These are phyloP conservation scores for Galeopsis tetrahit DNA, from an alignment of 257 asterid species.

Conservation along the genomic window DNA sequence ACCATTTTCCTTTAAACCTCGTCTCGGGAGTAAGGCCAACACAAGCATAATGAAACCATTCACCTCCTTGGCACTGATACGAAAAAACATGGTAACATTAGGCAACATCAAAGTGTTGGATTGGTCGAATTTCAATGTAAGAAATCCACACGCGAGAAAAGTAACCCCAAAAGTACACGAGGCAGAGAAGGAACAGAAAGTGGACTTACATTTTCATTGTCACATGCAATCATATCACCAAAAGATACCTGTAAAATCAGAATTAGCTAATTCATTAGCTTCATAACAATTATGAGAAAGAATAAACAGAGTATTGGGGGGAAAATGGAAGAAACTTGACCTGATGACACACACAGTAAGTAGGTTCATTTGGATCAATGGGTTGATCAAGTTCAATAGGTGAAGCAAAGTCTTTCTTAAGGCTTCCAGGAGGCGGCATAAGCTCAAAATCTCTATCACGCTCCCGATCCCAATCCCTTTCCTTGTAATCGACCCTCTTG, in stretches of 20 bases:
- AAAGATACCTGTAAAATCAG: conserved; percentile 75
- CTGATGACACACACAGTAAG: conserved; percentile 97
- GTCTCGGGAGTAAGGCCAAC: conserved; percentile 97
- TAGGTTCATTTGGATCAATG: conserved; percentile 95
- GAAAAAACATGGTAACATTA: conserved; percentile 14
- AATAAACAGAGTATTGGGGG: conserved; percentile 5
- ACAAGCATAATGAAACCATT: conserved; percentile 98
- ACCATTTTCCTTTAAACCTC: conserved; percentile 95
- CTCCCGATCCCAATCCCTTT: conserved; percentile 90
- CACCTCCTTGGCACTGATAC: conserved; percentile 96
- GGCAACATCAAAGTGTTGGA: conserved; percentile 5
- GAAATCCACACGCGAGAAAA: conserved; percentile 16
- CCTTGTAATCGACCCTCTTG: conserved; percentile 78
- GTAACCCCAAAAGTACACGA: conserved; percentile 1
- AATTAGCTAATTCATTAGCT: conserved; percentile 22
- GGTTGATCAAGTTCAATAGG: conserved; percentile 83
- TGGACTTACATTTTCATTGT: conserved; percentile 79
- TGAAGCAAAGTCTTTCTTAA: conserved; percentile 73
- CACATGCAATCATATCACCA: conserved; percentile 99
- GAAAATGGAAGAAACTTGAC: conserved; percentile 43
- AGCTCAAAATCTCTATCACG: conserved; percentile 93
- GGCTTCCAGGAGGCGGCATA: conserved; percentile 98
- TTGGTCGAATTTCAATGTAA: not conserved
- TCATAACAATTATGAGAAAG: conserved; percentile 1
- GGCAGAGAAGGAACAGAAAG: conserved; percentile 24